These are phyloP conservation scores for Diversispora eburnea DNA, from an alignment of 192 early-diverging fungal genomes.

Conservation along the genomic window DNA sequence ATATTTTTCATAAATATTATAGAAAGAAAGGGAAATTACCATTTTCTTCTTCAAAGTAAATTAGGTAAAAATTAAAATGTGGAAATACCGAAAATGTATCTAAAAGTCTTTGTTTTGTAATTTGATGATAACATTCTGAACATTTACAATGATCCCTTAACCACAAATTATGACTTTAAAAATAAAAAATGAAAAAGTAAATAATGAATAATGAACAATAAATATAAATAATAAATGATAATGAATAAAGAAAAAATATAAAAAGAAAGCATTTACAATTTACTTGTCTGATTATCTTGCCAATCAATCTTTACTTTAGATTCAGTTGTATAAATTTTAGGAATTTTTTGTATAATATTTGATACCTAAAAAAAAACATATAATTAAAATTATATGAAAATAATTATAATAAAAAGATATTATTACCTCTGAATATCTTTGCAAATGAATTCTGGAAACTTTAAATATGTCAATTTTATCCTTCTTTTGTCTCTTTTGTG, in stretches of 20 bases:
- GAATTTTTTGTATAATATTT: background rate
- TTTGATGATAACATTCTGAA: conserved; percentile 66
- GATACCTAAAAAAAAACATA: background rate
- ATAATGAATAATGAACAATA: background rate
- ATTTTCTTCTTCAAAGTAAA: background rate
- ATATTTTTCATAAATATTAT: background rate
- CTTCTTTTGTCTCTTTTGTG: too few relatives aligned
- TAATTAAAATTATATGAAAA: background rate
- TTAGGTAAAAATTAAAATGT: background rate
- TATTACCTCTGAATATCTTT: too few relatives aligned
- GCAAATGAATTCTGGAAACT: too few relatives aligned
- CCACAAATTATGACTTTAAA: conserved; percentile 67
- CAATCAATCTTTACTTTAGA: conserved; percentile 33
- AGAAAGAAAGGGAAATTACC: background rate
- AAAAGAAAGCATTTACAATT: conserved; percentile 17
- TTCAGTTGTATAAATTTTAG: background rate
- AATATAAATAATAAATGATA: background rate
- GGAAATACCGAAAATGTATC: conserved; percentile 56
- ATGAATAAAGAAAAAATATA: background rate
- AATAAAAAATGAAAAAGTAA: background rate
- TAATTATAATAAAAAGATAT: background rate
- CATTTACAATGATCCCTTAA: conserved; percentile 83
- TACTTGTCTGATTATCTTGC: conserved; percentile 30
- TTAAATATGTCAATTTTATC: too few relatives aligned
- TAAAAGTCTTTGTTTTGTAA: conserved; percentile 74